Evolutionary conservation across 2,329 filamentous ascomycete species (phyloP), one percentile per base, ranked within the genome.

Genomic region (Fusarium albidum): DNA sequence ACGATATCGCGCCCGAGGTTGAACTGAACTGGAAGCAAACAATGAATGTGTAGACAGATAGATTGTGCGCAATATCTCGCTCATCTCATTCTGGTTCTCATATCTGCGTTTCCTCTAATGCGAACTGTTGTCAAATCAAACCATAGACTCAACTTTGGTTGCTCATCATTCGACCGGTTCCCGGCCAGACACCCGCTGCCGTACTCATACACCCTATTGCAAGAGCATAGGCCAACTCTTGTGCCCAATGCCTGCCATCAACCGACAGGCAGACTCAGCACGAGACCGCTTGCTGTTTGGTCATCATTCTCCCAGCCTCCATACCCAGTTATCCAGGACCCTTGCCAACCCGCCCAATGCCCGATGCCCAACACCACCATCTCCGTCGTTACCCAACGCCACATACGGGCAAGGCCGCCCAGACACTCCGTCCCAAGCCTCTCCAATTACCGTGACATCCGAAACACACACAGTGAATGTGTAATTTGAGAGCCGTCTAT

Each of bases 301-400:
- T 41, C 39, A 55, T 55, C 46, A 52, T 47, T 39, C 37, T 56
- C 51, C 45, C 40, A 42, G 32, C 49, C 35, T 29, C 41, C 31
- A 50, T 32, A 50, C 50, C 53, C 48, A 47, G 43, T 42, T 21
- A 40, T 29, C 37, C 27, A 54, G 33, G n/a, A 55, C 29, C 48
- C 46, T 42, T 52, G 53, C 43, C 45, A 51, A 61, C 39, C 37
- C 39, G 50, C 52, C 46, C 25, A 35, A 32, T 31, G 43, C 55
- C 39, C 48, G 49, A 48, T 62, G 50, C 64, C 63, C 61, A 65
- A 67, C 57, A 56, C 56, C 49, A 55, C 46, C 55, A 52, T 43
- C 60, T 49, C 52, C 27, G 32, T 58, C 40, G 43, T 52, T 48
- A 58, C 55, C 57, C 53, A 65, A 61, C 58, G 54, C 60, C 60